A percentile compares a stretch with the other conserved stretches of the same genome.
These are phyloP conservation scores for Naganishia randhawae DNA, from an alignment of 768 basidiomycete genomes.

Conservation along the genomic window DNA sequence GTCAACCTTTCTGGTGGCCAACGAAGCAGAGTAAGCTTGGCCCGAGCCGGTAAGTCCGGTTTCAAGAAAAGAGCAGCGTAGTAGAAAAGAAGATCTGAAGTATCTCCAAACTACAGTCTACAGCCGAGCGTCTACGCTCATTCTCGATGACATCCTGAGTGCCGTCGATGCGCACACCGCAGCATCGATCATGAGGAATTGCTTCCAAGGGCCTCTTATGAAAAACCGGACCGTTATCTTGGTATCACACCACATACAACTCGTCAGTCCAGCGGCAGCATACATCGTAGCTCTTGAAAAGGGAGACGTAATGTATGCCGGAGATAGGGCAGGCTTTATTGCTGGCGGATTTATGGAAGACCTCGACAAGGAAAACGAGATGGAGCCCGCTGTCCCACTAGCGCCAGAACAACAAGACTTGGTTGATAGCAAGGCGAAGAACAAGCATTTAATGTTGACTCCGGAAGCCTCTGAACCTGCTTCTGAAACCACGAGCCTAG, in stretches of 20 bases:
- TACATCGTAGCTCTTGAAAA: constrained; percentile 63
- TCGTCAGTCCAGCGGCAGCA: constrained; percentile 72
- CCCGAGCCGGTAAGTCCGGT: constrained; percentile 36
- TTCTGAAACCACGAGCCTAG: constrained; percentile 53
- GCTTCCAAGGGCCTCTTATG: constrained; percentile 73
- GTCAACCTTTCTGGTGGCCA: constrained; percentile 54
- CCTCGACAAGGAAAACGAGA: constrained; percentile 60
- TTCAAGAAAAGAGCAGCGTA: constrained; percentile 2
- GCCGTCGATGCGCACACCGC: constrained; percentile 81
- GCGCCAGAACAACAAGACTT: constrained; percentile 1
- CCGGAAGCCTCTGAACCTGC: constrained; percentile 53
- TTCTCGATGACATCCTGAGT: constrained; percentile 68
- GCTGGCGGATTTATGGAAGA: constrained; percentile 64
- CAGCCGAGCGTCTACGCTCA: constrained; percentile 72
- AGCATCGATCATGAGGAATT: constrained; percentile 72
- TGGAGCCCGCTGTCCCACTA: constrained; percentile 4
- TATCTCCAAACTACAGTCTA: constrained; percentile 53
- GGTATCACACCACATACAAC: constrained; percentile 89
- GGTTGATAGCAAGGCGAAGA: constrained; percentile 32
- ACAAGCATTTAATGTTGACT: constrained; percentile 25
- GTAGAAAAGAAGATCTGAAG: not conserved
- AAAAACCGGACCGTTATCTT: constrained; percentile 76
- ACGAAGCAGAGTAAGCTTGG: constrained; percentile 52
- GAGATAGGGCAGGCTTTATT: constrained; percentile 63
- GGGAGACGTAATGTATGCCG: constrained; percentile 72